Evolutionary conservation across 495 filamentous ascomycete species (phyloP).

Genomic region (Umbilicaria muhlenbergii): DNA sequence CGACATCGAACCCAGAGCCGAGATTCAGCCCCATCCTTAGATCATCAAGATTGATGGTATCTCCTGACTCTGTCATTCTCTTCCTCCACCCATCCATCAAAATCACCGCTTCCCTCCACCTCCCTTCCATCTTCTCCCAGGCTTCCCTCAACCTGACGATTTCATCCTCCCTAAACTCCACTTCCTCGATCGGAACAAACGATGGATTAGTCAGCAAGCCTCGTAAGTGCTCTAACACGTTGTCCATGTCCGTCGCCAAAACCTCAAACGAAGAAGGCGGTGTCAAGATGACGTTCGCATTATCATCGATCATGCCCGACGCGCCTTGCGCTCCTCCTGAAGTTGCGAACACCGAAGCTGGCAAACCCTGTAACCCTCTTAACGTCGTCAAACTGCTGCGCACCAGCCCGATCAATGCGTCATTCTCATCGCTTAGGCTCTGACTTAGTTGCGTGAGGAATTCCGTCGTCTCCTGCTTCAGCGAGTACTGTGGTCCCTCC

Average conservation of each 20-base stretch:
- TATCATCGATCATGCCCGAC: conserved; percentile 6
- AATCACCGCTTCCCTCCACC: conserved; percentile 77
- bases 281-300: conserved; percentile 19
- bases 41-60: conserved; percentile 71
- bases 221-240: conserved; percentile 61
- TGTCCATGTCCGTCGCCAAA: conserved; percentile 54
- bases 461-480: conserved; percentile 77
- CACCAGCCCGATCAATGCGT: conserved; percentile 59
- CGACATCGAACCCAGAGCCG: conserved; percentile 37
- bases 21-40: conserved; percentile 59
- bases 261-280: conserved; percentile 50
- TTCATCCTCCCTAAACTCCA: conserved; percentile 79
- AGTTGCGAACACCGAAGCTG: conserved; percentile 20
- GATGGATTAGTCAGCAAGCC: conserved; percentile 83
- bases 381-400: conserved; percentile 54
- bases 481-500: conserved; percentile 47
- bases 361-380: conserved; percentile 64
- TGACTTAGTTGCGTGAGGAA: conserved; percentile 83
- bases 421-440: conserved; percentile 86
- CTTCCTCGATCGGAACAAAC: conserved; percentile 91
- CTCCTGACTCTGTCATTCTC: conserved; percentile 62
- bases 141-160: conserved; percentile 66
- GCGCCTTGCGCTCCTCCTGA: conserved; percentile 15
- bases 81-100: conserved; percentile 91
- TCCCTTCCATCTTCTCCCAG: conserved; percentile 78